These are phyloP conservation scores for Lumnitzera littorea DNA, from an alignment of 345 rosid species.

Conservation along the genomic window DNA sequence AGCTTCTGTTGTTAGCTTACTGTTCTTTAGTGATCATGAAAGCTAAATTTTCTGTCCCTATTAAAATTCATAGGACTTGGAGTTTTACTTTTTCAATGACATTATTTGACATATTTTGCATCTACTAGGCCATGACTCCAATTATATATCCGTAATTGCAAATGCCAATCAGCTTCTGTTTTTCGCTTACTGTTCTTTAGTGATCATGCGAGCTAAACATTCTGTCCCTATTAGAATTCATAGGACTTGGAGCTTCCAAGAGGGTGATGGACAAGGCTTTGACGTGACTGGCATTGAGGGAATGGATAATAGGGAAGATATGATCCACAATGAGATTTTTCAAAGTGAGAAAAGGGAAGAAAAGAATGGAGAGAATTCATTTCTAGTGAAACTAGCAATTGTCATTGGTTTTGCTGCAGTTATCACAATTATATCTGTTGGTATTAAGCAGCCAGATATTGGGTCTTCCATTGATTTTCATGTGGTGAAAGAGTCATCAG, in stretches of 20 bases:
- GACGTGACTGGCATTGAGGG: slow-evolving; percentile 22
- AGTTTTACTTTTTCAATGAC: too few species aligned
- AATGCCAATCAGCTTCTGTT: too few species aligned
- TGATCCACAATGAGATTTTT: slow-evolving; percentile 17
- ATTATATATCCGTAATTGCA: too few species aligned
- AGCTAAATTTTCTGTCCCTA: neutral
- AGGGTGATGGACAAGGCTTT: slow-evolving; percentile 21
- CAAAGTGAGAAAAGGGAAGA: slow-evolving; percentile 9
- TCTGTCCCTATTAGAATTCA: slow-evolving; percentile 8
- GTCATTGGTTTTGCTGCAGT: slow-evolving; percentile 50
- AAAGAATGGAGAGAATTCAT: slow-evolving; percentile 26
- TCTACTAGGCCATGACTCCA: too few species aligned
- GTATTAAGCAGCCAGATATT: slow-evolving; percentile 24
- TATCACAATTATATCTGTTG: slow-evolving; percentile 35
- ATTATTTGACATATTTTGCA: too few species aligned
- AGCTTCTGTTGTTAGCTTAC: neutral
- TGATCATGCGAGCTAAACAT: neutral
- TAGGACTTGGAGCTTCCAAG: slow-evolving; percentile 37
- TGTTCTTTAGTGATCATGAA: neutral
- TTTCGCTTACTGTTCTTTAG: neutral
- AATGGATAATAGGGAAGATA: slow-evolving; percentile 17
- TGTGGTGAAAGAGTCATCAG: slow-evolving; percentile 38
- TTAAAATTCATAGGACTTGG: slow-evolving; percentile 1
- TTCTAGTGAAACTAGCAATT: slow-evolving; percentile 44
- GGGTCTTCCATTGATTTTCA: slow-evolving; percentile 51